phyloP scores from a whole-genome alignment of 2,329 filamentous ascomycete genomes.

The Fusarium buharicum region DNA sequence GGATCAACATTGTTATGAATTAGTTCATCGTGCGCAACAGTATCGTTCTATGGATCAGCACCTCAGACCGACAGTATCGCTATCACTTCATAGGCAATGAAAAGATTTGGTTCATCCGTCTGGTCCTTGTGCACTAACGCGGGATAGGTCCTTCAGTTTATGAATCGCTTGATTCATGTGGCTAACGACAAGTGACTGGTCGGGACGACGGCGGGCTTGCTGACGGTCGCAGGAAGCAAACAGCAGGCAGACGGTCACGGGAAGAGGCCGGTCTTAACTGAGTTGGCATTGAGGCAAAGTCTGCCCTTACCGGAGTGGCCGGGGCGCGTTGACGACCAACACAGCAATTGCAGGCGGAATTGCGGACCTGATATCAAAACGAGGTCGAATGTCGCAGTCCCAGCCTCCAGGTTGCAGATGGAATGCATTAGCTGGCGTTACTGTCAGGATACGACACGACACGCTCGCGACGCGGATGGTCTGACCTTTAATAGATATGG shows the following conservation, averaged over 20 bases:
- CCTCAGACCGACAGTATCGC: conserved; percentile 31
- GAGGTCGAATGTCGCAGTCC: conserved; percentile 2
- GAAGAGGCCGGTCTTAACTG: background rate
- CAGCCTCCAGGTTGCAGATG: conserved; percentile 35
- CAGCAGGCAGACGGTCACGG: background rate
- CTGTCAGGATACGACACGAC: conserved; percentile 27
- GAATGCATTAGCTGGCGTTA: conserved; percentile 26
- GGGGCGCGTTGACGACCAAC: conserved; percentile 4
- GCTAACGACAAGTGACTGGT: background rate
- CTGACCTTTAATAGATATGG: conserved; percentile 37
- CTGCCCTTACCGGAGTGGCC: conserved; percentile 13
- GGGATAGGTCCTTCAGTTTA: background rate
- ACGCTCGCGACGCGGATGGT: conserved; percentile 41
- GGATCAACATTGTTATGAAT: conserved; percentile 10
- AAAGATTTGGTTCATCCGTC: conserved; percentile 21
- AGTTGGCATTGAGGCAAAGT: conserved; percentile 3
- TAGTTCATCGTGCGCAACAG: conserved; percentile 26
- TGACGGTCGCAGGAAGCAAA: background rate
- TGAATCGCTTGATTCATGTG: conserved; percentile 4
- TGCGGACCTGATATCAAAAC: background rate
- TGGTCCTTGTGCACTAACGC: background rate
- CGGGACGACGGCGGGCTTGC: background rate
- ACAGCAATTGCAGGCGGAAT: background rate
- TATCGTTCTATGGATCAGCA: conserved; percentile 28
- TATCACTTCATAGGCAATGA: conserved; percentile 27